Evolutionary conservation across 2,329 filamentous ascomycete species (phyloP), one percentile per base, ranked within the genome.

Genomic region (Penicillium capsulatum): DNA sequence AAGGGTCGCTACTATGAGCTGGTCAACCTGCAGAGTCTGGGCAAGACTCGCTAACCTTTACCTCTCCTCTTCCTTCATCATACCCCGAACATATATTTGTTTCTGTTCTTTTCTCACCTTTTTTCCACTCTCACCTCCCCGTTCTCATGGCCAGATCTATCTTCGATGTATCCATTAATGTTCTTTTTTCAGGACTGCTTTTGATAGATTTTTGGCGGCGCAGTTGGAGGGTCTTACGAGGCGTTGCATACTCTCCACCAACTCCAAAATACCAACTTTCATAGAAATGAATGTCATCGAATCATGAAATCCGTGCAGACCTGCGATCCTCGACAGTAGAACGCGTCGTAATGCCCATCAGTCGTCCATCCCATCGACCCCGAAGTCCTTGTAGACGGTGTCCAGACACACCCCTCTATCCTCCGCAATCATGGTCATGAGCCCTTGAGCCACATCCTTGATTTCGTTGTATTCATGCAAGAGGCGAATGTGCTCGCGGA

Each of bases 21-120:
- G 49, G 86, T 91, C 33, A 86, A 85, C 50, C 67, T 91, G 53
- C 86, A 92, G 72, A 87, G 81, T 61, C 65, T 92, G 57, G 84
- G 79, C 54, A 85, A 80, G 69, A 65, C 60, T 35, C 53, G 58
- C 17, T 63, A 42, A 24, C 22, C 7, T 24, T 24, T 24, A 24
- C 22, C 22, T 7, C 7, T 24, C 11, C 6, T 17, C 32, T 3
- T n/a, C 9, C 19, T n/a, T n/a, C 14, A 11, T 24, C 31, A 7
- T 4, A 2, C 17, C 31, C n/a, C n/a, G n/a, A n/a, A n/a, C n/a
- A n/a, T n/a, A n/a, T n/a, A n/a, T n/a, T n/a, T n/a, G n/a, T n/a
- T n/a, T n/a, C n/a, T n/a, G n/a, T 24, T 24, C 7, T 24, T 24
- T 7, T 24, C 22, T 11, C 22, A 7, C 11, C 22, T 24, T 11